Evolutionary conservation across 1,139 yeast genomes (phyloP).

Genomic region (Pneumocystis canis): DNA sequence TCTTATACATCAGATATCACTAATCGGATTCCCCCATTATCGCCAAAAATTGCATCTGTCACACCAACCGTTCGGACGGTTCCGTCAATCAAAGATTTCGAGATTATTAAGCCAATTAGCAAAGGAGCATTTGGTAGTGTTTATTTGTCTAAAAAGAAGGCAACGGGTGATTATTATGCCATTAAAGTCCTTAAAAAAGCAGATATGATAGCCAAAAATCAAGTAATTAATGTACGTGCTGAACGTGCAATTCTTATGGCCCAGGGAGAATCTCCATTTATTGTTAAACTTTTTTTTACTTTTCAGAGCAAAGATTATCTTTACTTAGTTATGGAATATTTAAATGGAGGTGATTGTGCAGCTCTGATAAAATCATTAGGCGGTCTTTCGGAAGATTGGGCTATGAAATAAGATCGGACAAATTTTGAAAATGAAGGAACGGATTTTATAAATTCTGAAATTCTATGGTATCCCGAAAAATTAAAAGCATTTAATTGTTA

Average conservation of each 20-base stretch:
- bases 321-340: constrained; percentile 88
- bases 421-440: not conserved
- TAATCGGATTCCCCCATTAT: constrained; percentile 39
- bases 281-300: constrained; percentile 75
- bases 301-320: constrained; percentile 81
- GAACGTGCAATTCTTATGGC: constrained; percentile 97
- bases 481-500: not conserved
- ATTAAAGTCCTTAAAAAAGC: constrained; percentile 86
- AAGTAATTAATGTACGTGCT: constrained; percentile 82
- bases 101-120: constrained; percentile 79
- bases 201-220: constrained; percentile 95
- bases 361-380: constrained; percentile 71
- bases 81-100: constrained; percentile 78
- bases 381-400: constrained; percentile 68
- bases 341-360: constrained; percentile 93
- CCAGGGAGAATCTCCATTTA: constrained; percentile 85
- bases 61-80: constrained; percentile 31
- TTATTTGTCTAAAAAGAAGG: constrained; percentile 61
- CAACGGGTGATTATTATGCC: constrained; percentile 91
- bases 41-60: constrained; percentile 64
- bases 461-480: not conserved
- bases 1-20: constrained; percentile 14
- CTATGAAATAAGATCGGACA: constrained; percentile 66
- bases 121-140: constrained; percentile 98
- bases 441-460: not conserved